Conservation (phyloP, 306 rosid genomes). For the Glycine tomentella region DNA sequence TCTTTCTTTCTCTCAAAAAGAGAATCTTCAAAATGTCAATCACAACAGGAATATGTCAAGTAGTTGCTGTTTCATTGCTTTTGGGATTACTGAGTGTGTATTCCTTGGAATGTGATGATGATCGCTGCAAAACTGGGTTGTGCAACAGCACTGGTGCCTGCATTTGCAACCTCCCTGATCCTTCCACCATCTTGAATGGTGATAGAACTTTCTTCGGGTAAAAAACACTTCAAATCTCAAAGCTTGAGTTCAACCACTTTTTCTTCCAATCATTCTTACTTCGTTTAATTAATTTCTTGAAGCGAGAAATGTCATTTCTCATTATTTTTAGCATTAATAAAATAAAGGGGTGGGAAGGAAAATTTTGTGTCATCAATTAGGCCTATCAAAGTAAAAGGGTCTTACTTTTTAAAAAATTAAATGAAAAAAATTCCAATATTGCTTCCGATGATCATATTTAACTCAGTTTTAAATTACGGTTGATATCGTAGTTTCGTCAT, state of each 20-base stretch:
- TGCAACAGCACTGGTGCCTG: conserved; percentile 42
- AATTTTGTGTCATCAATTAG: background rate
- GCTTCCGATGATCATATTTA: background rate
- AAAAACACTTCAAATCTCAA: background rate
- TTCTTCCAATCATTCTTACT: conserved; percentile 8
- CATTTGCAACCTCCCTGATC: conserved; percentile 47
- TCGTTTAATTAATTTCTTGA: background rate
- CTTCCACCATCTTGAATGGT: conserved; percentile 52
- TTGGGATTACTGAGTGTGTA: conserved; percentile 40
- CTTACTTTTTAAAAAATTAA: background rate
- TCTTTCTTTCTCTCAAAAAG: conserved; percentile 3
- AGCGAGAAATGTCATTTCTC: conserved; percentile 8
- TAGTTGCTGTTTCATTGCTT: conserved; percentile 29
- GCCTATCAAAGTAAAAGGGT: background rate
- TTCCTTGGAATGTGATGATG: conserved; percentile 40
- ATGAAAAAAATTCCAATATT: background rate
- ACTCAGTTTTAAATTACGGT: too few species aligned
- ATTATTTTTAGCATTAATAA: background rate
- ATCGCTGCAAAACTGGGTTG: conserved; percentile 45
- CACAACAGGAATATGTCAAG: conserved; percentile 25
- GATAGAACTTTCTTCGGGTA: conserved; percentile 48
- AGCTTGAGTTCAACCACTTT: background rate
- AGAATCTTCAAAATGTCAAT: conserved; percentile 42
- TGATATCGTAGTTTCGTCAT: background rate
- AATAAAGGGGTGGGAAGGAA: background rate